These are phyloP conservation scores for Lathyrus sativus DNA, from an alignment of 306 rosid genomes.

Conservation along the genomic window DNA sequence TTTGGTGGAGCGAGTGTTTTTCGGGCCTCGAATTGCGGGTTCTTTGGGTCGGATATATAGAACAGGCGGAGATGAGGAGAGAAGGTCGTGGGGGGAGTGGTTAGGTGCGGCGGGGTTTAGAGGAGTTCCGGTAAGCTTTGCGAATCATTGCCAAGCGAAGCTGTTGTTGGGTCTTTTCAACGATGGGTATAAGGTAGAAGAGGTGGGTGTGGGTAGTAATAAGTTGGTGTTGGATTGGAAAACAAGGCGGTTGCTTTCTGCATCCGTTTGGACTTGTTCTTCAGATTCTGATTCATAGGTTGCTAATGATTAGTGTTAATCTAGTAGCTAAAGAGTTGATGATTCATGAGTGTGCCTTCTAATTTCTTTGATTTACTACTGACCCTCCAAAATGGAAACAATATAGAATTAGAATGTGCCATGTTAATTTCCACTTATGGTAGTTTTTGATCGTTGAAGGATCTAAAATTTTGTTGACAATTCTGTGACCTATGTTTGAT, in stretches of 20 bases:
- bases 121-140: constrained; percentile 55
- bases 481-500: background rate
- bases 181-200: constrained; percentile 76
- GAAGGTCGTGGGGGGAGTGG: constrained; percentile 64
- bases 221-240: constrained; percentile 78
- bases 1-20: constrained; percentile 74
- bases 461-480: background rate
- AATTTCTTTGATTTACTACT: constrained; percentile 6
- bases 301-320: background rate
- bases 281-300: constrained; percentile 5
- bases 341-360: background rate
- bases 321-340: background rate
- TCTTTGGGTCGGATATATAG: constrained; percentile 61
- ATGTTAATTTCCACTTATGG: constrained; percentile 5
- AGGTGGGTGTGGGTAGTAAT: constrained; percentile 42
- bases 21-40: constrained; percentile 68
- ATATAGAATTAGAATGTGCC: background rate
- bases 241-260: constrained; percentile 70
- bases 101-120: constrained; percentile 53
- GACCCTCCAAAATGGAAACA: background rate
- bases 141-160: constrained; percentile 82
- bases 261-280: constrained; percentile 66
- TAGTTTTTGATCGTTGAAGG: constrained; percentile 1
- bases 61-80: constrained; percentile 34
- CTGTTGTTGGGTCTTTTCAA: constrained; percentile 71